Evolutionary conservation across 495 filamentous ascomycete species (phyloP), one percentile per base, ranked within the genome.

Genomic region (Hypoxylon fuscum): DNA sequence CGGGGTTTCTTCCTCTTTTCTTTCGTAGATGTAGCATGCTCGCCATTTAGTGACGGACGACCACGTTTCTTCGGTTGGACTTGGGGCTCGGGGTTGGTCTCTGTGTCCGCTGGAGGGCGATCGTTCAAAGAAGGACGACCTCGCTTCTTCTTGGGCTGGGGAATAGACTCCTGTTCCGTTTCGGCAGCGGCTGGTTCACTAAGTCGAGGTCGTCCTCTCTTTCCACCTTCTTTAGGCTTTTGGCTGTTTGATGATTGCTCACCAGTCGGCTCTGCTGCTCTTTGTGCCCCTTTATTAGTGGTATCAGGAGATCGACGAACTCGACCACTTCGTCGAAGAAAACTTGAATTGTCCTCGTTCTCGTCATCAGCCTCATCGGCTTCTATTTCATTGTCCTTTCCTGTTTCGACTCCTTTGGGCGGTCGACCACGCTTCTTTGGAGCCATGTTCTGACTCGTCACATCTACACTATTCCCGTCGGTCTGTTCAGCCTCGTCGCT

Each of bases 301-400:
- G 48, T 31, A 6, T 17, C 8, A 12, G 53, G 58, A 8, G 64
- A 54, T 25, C 44, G 57, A 18, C 60, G 59, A 53, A 60, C 15
- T 35, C 66, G 69, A 32, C 59, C 55, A 48, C 60, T 69, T 20
- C 66, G 52, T 18, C 69, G 52, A 14, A 67, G 59, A 49, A 69
- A 38, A 15, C 66, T 69, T 2, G 69, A 69, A 23, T 72, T 49
- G 1, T 37, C 63, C 27, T 72, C 69, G n/a, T 69, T 63, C 47
- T 67, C 65, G 29, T 74, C 66, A 21, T 68, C 58, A 17, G 63
- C 56, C 27, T 68, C 64, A 10, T 55, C 62, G 32, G 63, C 67
- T 48, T 45, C 59, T 2, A 37, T 45, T 57, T 45, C 41, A 18
- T 38, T 47, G 18, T 63, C 52, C 43, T 69, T 8, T 6, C 25